A percentile compares a stretch with the other conserved stretches of the same genome.
Evolutionary conservation across 768 basidiomycete species (phyloP).

Genomic region (Mycena amicta): DNA sequence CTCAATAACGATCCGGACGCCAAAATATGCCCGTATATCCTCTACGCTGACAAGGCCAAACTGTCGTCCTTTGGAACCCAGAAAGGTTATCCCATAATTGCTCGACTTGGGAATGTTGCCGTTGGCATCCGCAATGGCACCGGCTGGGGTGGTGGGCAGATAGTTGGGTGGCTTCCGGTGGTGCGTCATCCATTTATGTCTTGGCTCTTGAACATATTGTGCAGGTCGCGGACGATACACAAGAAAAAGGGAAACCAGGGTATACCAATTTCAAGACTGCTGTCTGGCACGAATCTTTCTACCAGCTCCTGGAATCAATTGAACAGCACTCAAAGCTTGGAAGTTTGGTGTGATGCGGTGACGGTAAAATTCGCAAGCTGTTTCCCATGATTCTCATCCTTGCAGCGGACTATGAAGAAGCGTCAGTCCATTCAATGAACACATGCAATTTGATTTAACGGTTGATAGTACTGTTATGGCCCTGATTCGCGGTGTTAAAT

Average conservation of each 20-base stretch:
- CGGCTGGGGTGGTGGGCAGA: slow-evolving; percentile 34
- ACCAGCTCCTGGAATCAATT: slow-evolving; percentile 23
- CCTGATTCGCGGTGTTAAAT: slow-evolving; percentile 32
- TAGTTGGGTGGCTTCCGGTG: slow-evolving; percentile 43
- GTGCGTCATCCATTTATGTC: slow-evolving; percentile 18
- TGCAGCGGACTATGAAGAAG: slow-evolving; percentile 48
- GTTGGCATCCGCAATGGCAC: slow-evolving; percentile 34
- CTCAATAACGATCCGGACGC: slow-evolving; percentile 24
- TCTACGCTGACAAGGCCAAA: slow-evolving; percentile 45
- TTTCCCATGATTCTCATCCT: slow-evolving; percentile 42
- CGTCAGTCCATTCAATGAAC: slow-evolving; percentile 34
- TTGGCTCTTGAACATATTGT: not conserved
- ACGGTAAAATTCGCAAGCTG: slow-evolving; percentile 28
- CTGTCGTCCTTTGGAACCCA: slow-evolving; percentile 40
- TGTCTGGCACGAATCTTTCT: slow-evolving; percentile 32
- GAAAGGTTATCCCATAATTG: slow-evolving; percentile 42
- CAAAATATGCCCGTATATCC: slow-evolving; percentile 33
- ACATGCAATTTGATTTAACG: not conserved
- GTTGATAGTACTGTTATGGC: slow-evolving; percentile 40
- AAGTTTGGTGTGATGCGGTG: slow-evolving; percentile 24
- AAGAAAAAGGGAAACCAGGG: slow-evolving; percentile 24
- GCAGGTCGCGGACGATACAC: slow-evolving; percentile 26
- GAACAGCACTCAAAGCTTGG: slow-evolving; percentile 15
- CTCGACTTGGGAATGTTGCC: slow-evolving; percentile 35
- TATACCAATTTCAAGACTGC: slow-evolving; percentile 27